Evolutionary conservation across 148 eudicot species (phyloP), one percentile per base, ranked within the genome.

Genomic region (Fagopyrum esculentum): DNA sequence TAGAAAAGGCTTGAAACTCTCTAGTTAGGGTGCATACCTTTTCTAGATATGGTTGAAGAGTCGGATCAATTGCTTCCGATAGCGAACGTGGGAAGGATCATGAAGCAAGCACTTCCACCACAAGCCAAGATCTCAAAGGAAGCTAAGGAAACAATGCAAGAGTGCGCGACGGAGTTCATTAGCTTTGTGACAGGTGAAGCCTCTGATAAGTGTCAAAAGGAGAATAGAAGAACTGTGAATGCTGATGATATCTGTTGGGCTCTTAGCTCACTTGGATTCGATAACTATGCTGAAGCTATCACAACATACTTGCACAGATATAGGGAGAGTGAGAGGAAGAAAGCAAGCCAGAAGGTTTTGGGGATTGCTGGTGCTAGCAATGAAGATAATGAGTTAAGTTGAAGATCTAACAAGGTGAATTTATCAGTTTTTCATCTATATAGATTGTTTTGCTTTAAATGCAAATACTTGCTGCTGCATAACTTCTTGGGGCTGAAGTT

Each of bases 241-340:
- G 88, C 86, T 8, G 88, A 87, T 16, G 90, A 85, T 54, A 77
- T 87, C 22, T 81, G 85, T 17, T 87, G 90, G 90, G 90, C 90
- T 76, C 79, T 87, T 30, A 82, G 82, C 68, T 74, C 87, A 8
- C 82, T 86, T 78, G 89, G 89, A 74, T 86, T 86, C 50, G 89
- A 86, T 51, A 77, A 84, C 73, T 79, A 82, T 26, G 83, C 79
- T 0, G 87, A 84, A 69, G 85, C 81, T 1, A 86, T 80, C 66
- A 76, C 77, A 2, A 77, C 71, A 70, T 87, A 81, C 80, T 75
- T 87, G 78, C 82, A 79, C 56, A 85, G 75, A 48, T 85, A 74
- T 40, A 83, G 88, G 61, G 85, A 87, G 75, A 78, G 17, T 13
- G 90, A 87, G 57, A 77, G 78, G 49, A 75, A 83, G 76, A 82